Evolutionary conservation across 2,329 filamentous ascomycete genomes (phyloP).

Genomic region (Plenodomus tracheiphilus): DNA sequence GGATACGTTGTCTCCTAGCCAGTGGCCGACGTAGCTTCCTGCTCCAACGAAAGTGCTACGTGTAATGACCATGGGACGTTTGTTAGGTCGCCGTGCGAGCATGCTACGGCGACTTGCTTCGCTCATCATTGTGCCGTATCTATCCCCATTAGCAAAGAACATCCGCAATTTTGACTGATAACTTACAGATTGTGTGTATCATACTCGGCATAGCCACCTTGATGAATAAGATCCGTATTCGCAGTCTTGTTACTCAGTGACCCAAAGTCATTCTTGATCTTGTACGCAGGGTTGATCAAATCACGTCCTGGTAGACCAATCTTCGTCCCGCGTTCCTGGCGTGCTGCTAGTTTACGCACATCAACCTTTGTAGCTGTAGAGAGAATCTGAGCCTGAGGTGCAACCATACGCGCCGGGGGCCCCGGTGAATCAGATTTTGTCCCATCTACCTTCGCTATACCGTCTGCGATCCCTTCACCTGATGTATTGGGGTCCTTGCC

Average conservation of each 20-base stretch:
- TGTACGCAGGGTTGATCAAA: slow-evolving; percentile 66
- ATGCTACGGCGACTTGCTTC: slow-evolving; percentile 67
- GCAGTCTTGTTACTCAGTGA: slow-evolving; percentile 55
- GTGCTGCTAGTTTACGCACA: not conserved
- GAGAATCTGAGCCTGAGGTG: not conserved
- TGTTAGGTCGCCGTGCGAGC: slow-evolving; percentile 65
- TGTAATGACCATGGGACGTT: slow-evolving; percentile 72
- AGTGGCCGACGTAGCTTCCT: slow-evolving; percentile 62
- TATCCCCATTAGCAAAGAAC: slow-evolving; percentile 3
- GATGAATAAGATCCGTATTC: slow-evolving; percentile 68
- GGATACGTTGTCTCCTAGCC: slow-evolving; percentile 59
- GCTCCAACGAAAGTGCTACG: slow-evolving; percentile 77
- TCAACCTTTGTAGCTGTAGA: not conserved
- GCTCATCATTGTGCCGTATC: slow-evolving; percentile 76
- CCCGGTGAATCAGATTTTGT: not conserved
- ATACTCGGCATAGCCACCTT: slow-evolving; percentile 68
- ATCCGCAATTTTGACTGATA: not conserved
- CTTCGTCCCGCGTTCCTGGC: slow-evolving; percentile 44
- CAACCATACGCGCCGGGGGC: not conserved
- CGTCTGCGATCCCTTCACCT: slow-evolving; percentile 48
- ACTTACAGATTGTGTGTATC: slow-evolving; percentile 74
- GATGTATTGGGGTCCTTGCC: slow-evolving; percentile 43
- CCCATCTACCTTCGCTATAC: not conserved
- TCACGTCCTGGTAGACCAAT: slow-evolving; percentile 64
- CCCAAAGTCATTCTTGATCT: slow-evolving; percentile 63